These are phyloP conservation scores for Pichia occidentalis DNA, from an alignment of 805 yeast species.

Conservation along the genomic window DNA sequence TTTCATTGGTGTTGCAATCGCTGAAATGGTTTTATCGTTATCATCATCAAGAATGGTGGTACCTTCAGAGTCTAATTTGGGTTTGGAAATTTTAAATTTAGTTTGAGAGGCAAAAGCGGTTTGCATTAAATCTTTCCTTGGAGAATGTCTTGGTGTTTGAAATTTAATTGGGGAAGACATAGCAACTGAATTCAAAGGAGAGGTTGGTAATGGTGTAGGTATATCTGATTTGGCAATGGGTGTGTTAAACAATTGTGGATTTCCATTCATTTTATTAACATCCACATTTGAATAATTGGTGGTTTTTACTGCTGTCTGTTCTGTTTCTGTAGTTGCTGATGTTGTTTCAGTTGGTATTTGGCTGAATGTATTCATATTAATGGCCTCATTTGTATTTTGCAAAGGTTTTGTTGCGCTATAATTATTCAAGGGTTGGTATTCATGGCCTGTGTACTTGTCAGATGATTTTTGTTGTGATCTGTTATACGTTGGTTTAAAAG, in stretches of 20 bases:
- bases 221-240: constrained; percentile 8
- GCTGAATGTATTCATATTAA: neutral
- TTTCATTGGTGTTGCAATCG: constrained; percentile 24
- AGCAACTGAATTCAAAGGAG: constrained; percentile 12
- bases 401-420: no score
- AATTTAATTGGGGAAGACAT: constrained; percentile 30
- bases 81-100: constrained; percentile 1
- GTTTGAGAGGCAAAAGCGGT: constrained; percentile 2
- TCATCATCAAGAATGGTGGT: constrained; percentile 5
- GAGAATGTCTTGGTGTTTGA: constrained; percentile 21
- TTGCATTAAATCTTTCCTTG: constrained; percentile 15
- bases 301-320: neutral
- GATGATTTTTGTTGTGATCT: no score
- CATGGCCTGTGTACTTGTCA: no score
- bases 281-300: no score
- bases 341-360: neutral
- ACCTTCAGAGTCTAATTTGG: neutral
- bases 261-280: no score
- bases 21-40: constrained; percentile 13
- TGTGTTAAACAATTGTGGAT: no score
- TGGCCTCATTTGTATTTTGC: constrained; percentile 2
- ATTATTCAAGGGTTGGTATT: no score
- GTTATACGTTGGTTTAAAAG: constrained; percentile 3
- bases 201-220: constrained; percentile 9
- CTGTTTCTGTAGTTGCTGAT: neutral